Evolutionary conservation across 768 basidiomycete species (phyloP), one percentile per base, ranked within the genome.

Genomic region (Amanita rimosa): DNA sequence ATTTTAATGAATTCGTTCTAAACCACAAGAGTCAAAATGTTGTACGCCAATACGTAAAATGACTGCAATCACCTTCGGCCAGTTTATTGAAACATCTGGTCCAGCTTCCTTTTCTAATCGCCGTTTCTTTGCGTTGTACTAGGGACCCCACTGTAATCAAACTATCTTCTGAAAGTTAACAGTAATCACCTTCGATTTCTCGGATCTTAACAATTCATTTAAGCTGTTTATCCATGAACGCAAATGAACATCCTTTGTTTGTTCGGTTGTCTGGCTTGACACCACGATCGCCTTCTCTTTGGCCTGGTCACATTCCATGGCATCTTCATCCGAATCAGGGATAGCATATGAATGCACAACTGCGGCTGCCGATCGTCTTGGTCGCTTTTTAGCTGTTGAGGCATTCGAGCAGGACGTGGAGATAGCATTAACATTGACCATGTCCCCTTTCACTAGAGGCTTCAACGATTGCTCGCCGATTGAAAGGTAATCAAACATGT

Each of bases 161-260:
- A 17, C 29, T 49, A 42, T n/a, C 10, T 47, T 13, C n/a, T 22
- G 17, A 6, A 42, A 43, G 27, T 17, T 7, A 26, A 31, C 9
- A 17, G 19, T 16, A 5, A 22, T 21, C 48, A 85, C 85, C 75
- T 85, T 87, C 53, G 74, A 74, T 53, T 81, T 79, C 57, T 89
- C 85, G 27, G 74, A 71, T 58, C 78, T 81, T 17, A 77, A 64
- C 37, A 89, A 62, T 14, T 71, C 66, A 5, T 71, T 66, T 31
- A 89, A 61, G 54, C 85, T 76, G 57, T 76, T 76, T 57, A 87
- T 76, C 85, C 85, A 89, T 38, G 70, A 63, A 55, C 84, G 81
- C 43, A 75, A 61, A 53, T 70, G 64, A 46, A 69, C 70, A 55
- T 76, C 74, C 9, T 60, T 62, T 10, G 57, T 61, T 22, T 58